These are phyloP conservation scores for Fusarium fracticaudum DNA, from an alignment of 2,329 filamentous ascomycete species.

Conservation along the genomic window DNA sequence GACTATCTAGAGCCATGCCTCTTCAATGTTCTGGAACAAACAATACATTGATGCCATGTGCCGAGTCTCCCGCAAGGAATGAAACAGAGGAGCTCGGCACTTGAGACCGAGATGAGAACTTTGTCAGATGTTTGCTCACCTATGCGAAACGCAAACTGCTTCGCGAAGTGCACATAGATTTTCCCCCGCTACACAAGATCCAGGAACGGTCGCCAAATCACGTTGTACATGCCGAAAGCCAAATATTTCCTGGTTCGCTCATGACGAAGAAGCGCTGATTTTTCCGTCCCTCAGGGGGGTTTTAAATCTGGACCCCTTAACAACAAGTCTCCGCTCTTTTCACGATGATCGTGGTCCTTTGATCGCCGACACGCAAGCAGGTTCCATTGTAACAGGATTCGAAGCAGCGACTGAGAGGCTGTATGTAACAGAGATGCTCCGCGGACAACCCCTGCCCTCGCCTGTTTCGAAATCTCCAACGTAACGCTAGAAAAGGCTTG, in stretches of 20 bases:
- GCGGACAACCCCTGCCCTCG: conserved; percentile 17
- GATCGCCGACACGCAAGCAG: conserved; percentile 28
- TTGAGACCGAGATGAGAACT: neutral
- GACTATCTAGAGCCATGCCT: neutral
- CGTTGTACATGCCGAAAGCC: conserved; percentile 6
- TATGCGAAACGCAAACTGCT: conserved; percentile 25
- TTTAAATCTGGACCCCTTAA: conserved; percentile 12
- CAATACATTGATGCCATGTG: neutral
- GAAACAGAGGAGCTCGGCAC: conserved; percentile 3
- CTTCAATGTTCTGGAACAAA: neutral
- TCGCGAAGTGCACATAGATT: neutral
- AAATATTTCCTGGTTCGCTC: neutral
- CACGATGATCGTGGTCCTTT: neutral
- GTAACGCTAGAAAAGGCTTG: conserved; percentile 34
- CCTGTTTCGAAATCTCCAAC: conserved; percentile 23
- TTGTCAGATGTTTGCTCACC: neutral
- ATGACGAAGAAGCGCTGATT: conserved; percentile 7
- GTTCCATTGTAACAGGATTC: conserved; percentile 26
- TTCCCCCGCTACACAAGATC: conserved; percentile 9
- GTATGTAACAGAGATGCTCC: conserved; percentile 27
- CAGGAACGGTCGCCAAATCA: neutral
- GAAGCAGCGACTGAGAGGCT: conserved; percentile 4
- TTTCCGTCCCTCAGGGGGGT: conserved; percentile 9
- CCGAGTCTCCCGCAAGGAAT: neutral
- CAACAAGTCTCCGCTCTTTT: conserved; percentile 5